These are phyloP conservation scores for Aegilops longissima DNA, from an alignment of 176 grass and related monocot genomes.

Conservation along the genomic window DNA sequence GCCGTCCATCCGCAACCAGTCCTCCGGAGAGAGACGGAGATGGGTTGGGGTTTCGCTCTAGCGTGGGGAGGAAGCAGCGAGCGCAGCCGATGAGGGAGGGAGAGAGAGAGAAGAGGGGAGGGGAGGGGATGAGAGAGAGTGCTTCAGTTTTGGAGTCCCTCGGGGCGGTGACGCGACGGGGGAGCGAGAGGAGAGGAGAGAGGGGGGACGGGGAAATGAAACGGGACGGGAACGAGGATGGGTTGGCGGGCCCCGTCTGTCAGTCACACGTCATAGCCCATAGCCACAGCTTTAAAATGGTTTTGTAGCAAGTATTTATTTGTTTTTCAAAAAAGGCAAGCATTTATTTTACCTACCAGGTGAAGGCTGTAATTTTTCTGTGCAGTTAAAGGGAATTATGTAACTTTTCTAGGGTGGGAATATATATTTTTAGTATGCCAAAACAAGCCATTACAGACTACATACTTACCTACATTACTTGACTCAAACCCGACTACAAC, in stretches of 20 bases:
- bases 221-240: conserved; percentile 12
- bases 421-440: background rate
- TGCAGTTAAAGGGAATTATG: background rate
- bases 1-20: conserved; percentile 16
- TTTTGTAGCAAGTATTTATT: background rate
- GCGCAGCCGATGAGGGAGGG: background rate
- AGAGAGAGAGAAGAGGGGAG: background rate
- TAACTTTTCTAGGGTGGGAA: too few species aligned
- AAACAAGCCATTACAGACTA: background rate
- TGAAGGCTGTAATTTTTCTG: background rate
- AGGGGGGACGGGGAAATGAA: background rate
- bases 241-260: background rate
- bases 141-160: conserved; percentile 26
- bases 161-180: conserved; percentile 41
- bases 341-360: background rate
- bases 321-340: background rate
- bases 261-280: background rate
- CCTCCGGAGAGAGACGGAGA: background rate
- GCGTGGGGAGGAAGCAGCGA: conserved; percentile 39
- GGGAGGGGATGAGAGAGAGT: background rate
- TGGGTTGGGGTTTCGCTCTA: background rate
- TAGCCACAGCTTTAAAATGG: background rate
- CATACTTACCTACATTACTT: background rate
- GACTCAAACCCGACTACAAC: background rate
- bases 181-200: background rate